Evolutionary conservation across 2,329 filamentous ascomycete genomes (phyloP), one percentile per base, ranked within the genome.

Genomic region (Xylaria sp.): DNA sequence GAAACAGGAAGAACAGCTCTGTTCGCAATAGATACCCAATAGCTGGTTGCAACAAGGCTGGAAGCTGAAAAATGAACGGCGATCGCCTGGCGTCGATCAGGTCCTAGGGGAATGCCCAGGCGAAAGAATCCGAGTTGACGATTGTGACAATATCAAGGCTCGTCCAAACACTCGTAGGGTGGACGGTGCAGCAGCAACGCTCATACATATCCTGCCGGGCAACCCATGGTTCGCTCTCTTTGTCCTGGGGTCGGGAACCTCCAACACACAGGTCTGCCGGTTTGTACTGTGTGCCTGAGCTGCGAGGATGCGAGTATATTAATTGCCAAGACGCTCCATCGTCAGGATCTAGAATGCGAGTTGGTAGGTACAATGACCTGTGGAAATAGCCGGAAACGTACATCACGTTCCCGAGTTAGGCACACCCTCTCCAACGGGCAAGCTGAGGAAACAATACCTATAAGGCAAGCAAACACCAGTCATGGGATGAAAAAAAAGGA

Each of bases 361-460:
- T 71, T 56, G 61, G 70, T 65, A 60, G 61, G 70, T 65, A 60
- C 61, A 59, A 60, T 63, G 53, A 36, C n/a, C 28, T 52, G 69
- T 68, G 71, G 73, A 74, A 75, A 75, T 76, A 77, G 74, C 76
- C 74, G 75, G 72, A 46, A 73, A 48, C 39, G 59, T 70, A 70
- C 69, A 68, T 72, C 43, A 71, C 70, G 73, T 73, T 74, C 69
- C 69, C 72, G 70, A 66, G 65, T 71, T 69, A 70, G 60, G 66
- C 71, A 70, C 59, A 15, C 53, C 46, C 58, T 53, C 66, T 48
- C 66, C 65, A 62, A 70, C 63, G 53, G 62, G 28, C 32, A 55
- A 68, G 67, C 67, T 65, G 57, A 70, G 65, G 48, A 69, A 48
- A 57, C 64, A 64, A 69, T 58, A 50, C 61, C n/a, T n/a, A n/a